These are phyloP conservation scores for Candida tunisiensis DNA, from an alignment of 1,139 yeast species.

Conservation along the genomic window DNA sequence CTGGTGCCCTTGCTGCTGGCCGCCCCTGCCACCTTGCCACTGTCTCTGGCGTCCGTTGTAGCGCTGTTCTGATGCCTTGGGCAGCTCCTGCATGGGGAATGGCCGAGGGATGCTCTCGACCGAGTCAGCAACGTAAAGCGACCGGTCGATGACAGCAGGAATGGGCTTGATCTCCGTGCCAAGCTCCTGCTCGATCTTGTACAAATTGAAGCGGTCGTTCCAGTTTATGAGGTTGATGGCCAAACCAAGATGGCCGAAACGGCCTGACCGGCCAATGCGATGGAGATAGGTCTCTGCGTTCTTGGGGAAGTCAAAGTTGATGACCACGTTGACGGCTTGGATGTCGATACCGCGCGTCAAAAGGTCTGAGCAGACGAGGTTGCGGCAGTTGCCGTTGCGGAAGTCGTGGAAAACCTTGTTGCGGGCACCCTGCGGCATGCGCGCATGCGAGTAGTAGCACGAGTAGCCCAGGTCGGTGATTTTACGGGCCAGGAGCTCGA, in stretches of 20 bases:
- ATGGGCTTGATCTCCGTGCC: slow-evolving; percentile 97
- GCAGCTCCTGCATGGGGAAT: slow-evolving; percentile 55
- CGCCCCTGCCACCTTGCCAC: not conserved
- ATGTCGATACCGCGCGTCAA: slow-evolving; percentile 98
- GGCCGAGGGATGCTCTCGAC: slow-evolving; percentile 71
- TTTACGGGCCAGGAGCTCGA: slow-evolving; percentile 85
- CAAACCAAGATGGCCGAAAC: slow-evolving; percentile 96
- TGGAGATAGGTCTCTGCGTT: slow-evolving; percentile 95
- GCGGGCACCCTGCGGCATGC: slow-evolving; percentile 95
- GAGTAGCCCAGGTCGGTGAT: slow-evolving; percentile 95
- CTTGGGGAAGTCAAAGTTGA: slow-evolving; percentile 96
- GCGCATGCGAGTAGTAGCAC: slow-evolving; percentile 93
- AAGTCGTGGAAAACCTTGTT: slow-evolving; percentile 97
- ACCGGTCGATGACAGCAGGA: slow-evolving; percentile 77
- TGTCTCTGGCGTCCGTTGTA: not conserved
- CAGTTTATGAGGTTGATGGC: slow-evolving; percentile 94
- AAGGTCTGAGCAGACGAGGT: slow-evolving; percentile 89
- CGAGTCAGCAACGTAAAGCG: slow-evolving; percentile 77
- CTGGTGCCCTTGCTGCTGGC: not conserved
- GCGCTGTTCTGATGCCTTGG: slow-evolving; percentile 26
- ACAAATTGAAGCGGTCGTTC: slow-evolving; percentile 88
- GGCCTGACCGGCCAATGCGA: slow-evolving; percentile 98
- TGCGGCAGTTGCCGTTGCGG: slow-evolving; percentile 96
- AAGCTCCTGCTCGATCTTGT: slow-evolving; percentile 91
- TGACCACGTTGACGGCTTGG: slow-evolving; percentile 96